Base-by-base conservation (phyloP, 441 rosid species). In the Populus tomentosa region DNA sequence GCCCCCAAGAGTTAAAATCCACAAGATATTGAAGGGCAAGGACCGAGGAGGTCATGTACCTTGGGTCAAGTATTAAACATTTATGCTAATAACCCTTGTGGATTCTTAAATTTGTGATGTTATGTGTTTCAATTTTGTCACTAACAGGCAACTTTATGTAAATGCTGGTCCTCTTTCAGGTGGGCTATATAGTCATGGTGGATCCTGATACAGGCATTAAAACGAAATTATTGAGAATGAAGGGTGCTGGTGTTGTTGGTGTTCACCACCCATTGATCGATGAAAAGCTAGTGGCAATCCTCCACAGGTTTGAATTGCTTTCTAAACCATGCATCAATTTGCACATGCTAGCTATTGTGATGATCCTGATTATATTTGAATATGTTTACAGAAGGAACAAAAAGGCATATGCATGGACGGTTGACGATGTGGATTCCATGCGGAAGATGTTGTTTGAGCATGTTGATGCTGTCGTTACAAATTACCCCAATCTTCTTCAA, bases 351-450 rank as follows among this genome's bases (percentile, higher is more conserved):
- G 14, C 56, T 46, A 46, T 46, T 3, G 16, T 11, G 56, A 14
- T 1, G 56, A 46, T 14, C 56, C 16, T 46, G 56, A 46, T 46
- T 46, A 59, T 5, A 33, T 46, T 18, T 75, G 23, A 36, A 35
- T 21, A 11, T 66, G 66, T 80, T 38, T 50, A 81, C 86, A 91
- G 98, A 90, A 86, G 90, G 68, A 83, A 86, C 26, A 92, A 90
- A 84, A 88, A 86, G 85, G 94, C 90, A 3, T 94, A 87, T 6
- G 97, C 98, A 1, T 96, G 97, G 97, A 94, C 99, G 10, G 98
- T 92, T 0, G 98, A 96, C 77, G 96, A 92, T 30, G 71, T 69
- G 63, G 91, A 90, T 78, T 89, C 97, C 2, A 92, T 96, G 99
- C 80, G 71, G 76, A 85, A 81, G 85, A 84, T 94, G 96, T 81